Conservation (phyloP, 2,329 filamentous ascomycete genomes). For the Pseudofabraea citricarpa region DNA sequence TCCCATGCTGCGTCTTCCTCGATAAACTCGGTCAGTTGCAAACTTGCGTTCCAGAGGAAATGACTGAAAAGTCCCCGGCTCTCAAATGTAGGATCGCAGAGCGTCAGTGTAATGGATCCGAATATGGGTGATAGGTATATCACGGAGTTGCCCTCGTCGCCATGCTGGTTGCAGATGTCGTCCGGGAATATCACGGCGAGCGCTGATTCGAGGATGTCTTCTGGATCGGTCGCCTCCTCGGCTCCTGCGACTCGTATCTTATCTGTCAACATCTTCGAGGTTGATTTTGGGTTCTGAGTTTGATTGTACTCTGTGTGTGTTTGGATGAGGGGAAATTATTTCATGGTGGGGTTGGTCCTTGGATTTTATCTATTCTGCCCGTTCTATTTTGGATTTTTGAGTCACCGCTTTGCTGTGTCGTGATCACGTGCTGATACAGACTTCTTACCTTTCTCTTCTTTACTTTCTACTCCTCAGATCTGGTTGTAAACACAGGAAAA, state of each 20-base stretch:
- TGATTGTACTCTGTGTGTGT: too few species aligned
- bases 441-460: too few species aligned
- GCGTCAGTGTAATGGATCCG: constrained; percentile 18
- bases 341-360: too few species aligned
- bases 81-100: constrained; percentile 38
- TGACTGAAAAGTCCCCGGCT: constrained; percentile 63
- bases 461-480: too few species aligned
- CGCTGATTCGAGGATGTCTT: constrained; percentile 55
- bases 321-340: too few species aligned
- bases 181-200: constrained; percentile 64
- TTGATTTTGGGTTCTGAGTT: too few species aligned
- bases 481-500: too few species aligned
- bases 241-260: constrained; percentile 37
- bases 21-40: constrained; percentile 50
- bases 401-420: too few species aligned
- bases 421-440: too few species aligned
- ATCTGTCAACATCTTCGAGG: constrained; percentile 44
- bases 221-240: constrained; percentile 35
- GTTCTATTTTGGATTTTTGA: too few species aligned
- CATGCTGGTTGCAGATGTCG: constrained; percentile 62
- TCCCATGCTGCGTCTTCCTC: constrained; percentile 40
- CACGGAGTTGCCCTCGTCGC: constrained; percentile 51
- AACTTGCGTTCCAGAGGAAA: constrained; percentile 66
- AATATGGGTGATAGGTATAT: constrained; percentile 49
- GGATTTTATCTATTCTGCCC: too few species aligned